Evolutionary conservation across 495 filamentous ascomycete species (phyloP).

Genomic region (Penicillium soppii): DNA sequence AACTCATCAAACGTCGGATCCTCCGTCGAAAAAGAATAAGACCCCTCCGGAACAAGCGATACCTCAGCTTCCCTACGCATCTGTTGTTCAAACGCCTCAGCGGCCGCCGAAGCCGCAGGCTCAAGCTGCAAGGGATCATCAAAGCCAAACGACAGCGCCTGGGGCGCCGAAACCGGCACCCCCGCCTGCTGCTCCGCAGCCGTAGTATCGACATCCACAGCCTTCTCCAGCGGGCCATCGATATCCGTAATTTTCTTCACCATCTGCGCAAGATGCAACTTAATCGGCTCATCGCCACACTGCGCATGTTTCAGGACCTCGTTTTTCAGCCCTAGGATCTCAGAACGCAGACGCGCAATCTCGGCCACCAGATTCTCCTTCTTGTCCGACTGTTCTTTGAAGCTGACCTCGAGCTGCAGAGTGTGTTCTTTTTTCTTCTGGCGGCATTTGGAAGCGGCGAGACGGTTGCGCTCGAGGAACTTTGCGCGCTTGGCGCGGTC

Average conservation of each 20-base stretch:
- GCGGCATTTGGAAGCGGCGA: constrained; percentile 84
- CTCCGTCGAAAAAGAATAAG: constrained; percentile 33
- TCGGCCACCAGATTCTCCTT: constrained; percentile 64
- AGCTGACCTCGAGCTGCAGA: constrained; percentile 51
- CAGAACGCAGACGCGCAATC: constrained; percentile 37
- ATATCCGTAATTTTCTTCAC: constrained; percentile 38
- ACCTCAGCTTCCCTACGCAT: constrained; percentile 32
- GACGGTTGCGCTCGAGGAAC: constrained; percentile 77
- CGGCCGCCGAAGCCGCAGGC: constrained; percentile 13
- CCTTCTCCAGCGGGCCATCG: constrained; percentile 17
- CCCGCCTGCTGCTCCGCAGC: background rate
- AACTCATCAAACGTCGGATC: constrained; percentile 33
- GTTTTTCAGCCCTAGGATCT: constrained; percentile 55
- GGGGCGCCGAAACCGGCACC: constrained; percentile 2
- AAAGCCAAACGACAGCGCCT: constrained; percentile 36
- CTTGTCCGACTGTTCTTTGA: constrained; percentile 53
- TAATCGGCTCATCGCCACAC: constrained; percentile 56
- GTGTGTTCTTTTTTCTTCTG: constrained; percentile 83
- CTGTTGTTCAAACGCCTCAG: constrained; percentile 27
- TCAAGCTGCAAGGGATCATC: constrained; percentile 35
- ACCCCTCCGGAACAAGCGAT: constrained; percentile 26
- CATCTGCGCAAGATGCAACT: constrained; percentile 47
- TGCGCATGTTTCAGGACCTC: constrained; percentile 58
- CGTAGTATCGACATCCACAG: no score
- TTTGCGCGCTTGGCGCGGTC: constrained; percentile 37